phyloP scores from a whole-genome alignment of 2,329 filamentous ascomycete species.

The Ophiostoma ips region DNA sequence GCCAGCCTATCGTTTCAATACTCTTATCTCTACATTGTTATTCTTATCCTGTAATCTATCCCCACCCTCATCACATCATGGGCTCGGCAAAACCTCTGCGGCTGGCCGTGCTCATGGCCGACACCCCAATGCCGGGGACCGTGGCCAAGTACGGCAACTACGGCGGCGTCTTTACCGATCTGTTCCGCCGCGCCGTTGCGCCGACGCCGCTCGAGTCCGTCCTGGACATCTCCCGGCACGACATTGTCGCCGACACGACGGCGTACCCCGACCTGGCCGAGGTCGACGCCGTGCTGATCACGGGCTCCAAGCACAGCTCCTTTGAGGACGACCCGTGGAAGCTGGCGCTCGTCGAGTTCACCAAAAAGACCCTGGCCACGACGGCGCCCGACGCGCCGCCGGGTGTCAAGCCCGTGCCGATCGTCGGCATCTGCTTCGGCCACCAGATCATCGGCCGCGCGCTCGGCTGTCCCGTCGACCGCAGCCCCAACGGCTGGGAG shows the following conservation, averaged over 20 bases:
- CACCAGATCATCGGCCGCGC: slow-evolving; percentile 74
- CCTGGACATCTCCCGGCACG: slow-evolving; percentile 49
- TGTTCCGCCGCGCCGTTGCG: slow-evolving; percentile 40
- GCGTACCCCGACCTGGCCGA: slow-evolving; percentile 59
- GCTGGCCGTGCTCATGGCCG: slow-evolving; percentile 80
- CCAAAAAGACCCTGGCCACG: slow-evolving; percentile 31
- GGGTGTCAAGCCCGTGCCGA: slow-evolving; percentile 47
- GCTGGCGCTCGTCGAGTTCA: slow-evolving; percentile 55
- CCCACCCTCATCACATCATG: slow-evolving; percentile 7
- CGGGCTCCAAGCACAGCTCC: slow-evolving; percentile 60
- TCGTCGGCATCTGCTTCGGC: slow-evolving; percentile 78
- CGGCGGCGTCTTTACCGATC: slow-evolving; percentile 50
- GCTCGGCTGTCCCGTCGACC: slow-evolving; percentile 50
- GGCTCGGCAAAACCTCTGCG: slow-evolving; percentile 31
- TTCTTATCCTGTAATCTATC: too few relatives aligned
- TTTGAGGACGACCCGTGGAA: slow-evolving; percentile 70
- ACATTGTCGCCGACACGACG: slow-evolving; percentile 52
- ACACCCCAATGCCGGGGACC: slow-evolving; percentile 55
- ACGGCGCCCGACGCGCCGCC: slow-evolving; percentile 8
- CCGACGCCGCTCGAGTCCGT: slow-evolving; percentile 29
- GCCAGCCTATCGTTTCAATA: too few relatives aligned
- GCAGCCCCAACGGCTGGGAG: slow-evolving; percentile 65
- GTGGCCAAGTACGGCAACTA: slow-evolving; percentile 57
- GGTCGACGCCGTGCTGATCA: slow-evolving; percentile 72
- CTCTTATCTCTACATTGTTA: too few relatives aligned